phyloP scores from a whole-genome alignment of 2,329 filamentous ascomycete species.

The Fusarium sp. region DNA sequence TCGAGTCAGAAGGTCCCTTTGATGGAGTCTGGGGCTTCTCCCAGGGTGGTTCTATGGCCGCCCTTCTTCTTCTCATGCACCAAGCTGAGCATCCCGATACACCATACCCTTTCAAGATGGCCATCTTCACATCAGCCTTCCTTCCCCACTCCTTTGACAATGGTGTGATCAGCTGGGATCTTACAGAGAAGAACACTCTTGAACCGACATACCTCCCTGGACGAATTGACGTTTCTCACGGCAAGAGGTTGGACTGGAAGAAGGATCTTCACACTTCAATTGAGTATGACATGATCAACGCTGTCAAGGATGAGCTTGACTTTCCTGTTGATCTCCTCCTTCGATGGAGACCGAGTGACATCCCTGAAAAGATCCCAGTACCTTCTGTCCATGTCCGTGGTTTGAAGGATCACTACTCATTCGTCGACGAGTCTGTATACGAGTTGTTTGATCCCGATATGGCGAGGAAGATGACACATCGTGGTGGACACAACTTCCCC shows the following conservation, averaged over 20 bases:
- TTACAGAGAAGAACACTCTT: background rate
- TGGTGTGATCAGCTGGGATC: background rate
- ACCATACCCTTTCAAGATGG: background rate
- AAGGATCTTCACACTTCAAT: background rate
- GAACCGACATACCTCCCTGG: background rate
- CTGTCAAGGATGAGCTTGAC: background rate
- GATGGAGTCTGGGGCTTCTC: background rate
- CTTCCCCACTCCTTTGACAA: background rate
- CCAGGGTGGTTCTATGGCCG: background rate
- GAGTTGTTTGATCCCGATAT: background rate
- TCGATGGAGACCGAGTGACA: background rate
- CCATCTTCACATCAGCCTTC: background rate
- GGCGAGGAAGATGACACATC: background rate
- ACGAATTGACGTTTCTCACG: background rate
- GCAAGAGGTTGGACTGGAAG: background rate
- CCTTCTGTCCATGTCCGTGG: background rate
- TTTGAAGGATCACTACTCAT: background rate
- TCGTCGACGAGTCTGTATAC: background rate
- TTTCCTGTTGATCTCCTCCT: background rate
- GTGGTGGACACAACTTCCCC: background rate
- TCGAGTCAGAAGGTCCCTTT: background rate
- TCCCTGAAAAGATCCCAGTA: background rate
- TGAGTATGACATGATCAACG: background rate
- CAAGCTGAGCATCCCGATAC: background rate
- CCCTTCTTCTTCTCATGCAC: background rate